Base-by-base conservation (phyloP, 495 filamentous ascomycete species). In the Lasiosphaeria hispida region DNA sequence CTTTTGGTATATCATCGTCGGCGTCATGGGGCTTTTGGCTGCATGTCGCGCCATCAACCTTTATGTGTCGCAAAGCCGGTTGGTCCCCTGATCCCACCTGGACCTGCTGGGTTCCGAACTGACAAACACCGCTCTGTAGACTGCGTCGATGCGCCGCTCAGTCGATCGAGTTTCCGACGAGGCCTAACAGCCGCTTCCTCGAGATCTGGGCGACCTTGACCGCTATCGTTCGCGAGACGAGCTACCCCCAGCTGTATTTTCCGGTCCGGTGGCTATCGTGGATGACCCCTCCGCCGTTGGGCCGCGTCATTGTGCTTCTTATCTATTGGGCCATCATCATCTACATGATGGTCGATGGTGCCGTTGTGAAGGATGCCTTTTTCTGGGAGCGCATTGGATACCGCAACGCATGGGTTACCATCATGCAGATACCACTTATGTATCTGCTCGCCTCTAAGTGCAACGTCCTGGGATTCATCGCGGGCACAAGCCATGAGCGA, bases 371-470 rank as follows among this genome's bases (percentile, higher is more conserved):
- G 48, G 70, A 78, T 35, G 55, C 64, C 56, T 67, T 75, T 41
- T 77, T 72, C 63, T 89, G 81, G 78, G 89, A 95, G 67, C 75
- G 83, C 48, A 81, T 94, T 53, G 91, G 83, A 7, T 92, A 86
- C 66, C 85, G 90, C 40, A 84, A 84, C 42, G 91, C 85, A 7
- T 92, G 85, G 77, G 77, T 96, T 37, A 81, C 89, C 14, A 77
- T 91, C 55, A 84, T 83, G n/a, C 91, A 96, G 70, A 66, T 96
- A n/a, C 91, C 91, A 2, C 66, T 96, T 11, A 75, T 96, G 45
- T 89, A 89, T 66, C 78, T 94, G 23, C 82, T 96, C 17, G 83
- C 90, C 8, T 86, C 85, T n/a, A 89, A 90, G 76, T 80, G 83
- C 64, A 94, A 87, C 65, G 73, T 93, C 53, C 77, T 92, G 38